phyloP scores from a whole-genome alignment of 208 protist species.

The Vickermania ingenoplastis region DNA sequence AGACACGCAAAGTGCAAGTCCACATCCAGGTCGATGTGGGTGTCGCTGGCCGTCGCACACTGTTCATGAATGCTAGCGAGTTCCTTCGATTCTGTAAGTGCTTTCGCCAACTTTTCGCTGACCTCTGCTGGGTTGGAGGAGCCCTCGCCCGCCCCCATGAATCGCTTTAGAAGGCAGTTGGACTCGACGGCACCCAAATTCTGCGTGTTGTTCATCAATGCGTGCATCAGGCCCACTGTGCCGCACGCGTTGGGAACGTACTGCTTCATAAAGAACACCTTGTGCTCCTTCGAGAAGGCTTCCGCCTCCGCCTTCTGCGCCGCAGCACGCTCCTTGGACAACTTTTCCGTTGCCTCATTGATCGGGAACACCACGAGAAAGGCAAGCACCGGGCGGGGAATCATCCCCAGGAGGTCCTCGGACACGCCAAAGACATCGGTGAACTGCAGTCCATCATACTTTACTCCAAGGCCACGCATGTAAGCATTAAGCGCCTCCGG shows the following conservation, averaged over 20 bases:
- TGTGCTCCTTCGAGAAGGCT: constrained; percentile 25
- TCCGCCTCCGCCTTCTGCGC: constrained; percentile 27
- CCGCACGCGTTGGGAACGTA: constrained; percentile 91
- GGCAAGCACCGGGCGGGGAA: constrained; percentile 82
- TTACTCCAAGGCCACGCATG: constrained; percentile 43
- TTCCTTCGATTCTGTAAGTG: constrained; percentile 48
- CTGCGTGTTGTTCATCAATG: constrained; percentile 85
- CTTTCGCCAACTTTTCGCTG: constrained; percentile 18
- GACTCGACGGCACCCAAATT: constrained; percentile 27
- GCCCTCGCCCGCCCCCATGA: constrained; percentile 14
- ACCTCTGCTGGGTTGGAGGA: constrained; percentile 36
- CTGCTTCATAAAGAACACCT: constrained; percentile 90
- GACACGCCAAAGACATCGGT: constrained; percentile 90
- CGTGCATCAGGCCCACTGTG: constrained; percentile 91
- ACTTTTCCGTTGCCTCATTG: constrained; percentile 25
- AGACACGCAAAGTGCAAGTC: constrained; percentile 94
- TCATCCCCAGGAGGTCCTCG: constrained; percentile 82
- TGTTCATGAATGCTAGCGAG: constrained; percentile 63
- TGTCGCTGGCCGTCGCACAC: no score
- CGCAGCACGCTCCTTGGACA: constrained; percentile 2
- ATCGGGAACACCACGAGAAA: constrained; percentile 91
- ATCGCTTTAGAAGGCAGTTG: constrained; percentile 21
- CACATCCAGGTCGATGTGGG: constrained; percentile 64
- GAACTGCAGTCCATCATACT: constrained; percentile 48
- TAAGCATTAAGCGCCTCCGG: constrained; percentile 89